phyloP scores from a whole-genome alignment of 2,329 filamentous ascomycete species.

The Plectosphaerella cucumerina region DNA sequence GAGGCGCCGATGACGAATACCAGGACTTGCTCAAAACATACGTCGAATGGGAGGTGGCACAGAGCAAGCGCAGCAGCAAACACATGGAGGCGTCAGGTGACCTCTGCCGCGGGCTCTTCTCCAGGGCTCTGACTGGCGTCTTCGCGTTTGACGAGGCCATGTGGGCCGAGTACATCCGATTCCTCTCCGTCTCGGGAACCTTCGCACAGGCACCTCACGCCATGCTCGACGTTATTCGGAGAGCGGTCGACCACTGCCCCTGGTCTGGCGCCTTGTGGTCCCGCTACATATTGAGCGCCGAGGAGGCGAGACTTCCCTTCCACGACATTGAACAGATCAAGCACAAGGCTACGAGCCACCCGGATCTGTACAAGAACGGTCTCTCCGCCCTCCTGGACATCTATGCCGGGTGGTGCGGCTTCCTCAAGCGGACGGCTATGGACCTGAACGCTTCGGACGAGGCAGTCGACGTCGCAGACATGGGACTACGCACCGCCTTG shows the following conservation, averaged over 20 bases:
- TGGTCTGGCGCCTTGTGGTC: conserved; percentile 93
- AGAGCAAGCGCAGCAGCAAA: conserved; percentile 51
- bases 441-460: conserved; percentile 70
- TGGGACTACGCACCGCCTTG: conserved; percentile 79
- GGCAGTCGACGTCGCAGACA: conserved; percentile 83
- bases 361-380: conserved; percentile 78
- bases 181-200: conserved; percentile 51
- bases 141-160: conserved; percentile 70
- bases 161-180: conserved; percentile 83
- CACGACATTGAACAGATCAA: conserved; percentile 85
- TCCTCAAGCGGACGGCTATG: conserved; percentile 82
- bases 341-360: conserved; percentile 82
- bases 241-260: conserved; percentile 85
- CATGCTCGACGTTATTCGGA: conserved; percentile 68
- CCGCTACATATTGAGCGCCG: conserved; percentile 78
- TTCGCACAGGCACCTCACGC: conserved; percentile 32
- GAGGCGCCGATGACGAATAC: conserved; percentile 52
- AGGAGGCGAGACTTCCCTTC: conserved; percentile 72
- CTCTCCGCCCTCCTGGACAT: conserved; percentile 88
- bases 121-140: conserved; percentile 66
- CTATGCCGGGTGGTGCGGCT: conserved; percentile 92
- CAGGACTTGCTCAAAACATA: conserved; percentile 59
- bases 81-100: conserved; percentile 39
- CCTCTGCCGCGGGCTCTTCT: conserved; percentile 65
- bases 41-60: conserved; percentile 76